Conservation (phyloP, 2,329 filamentous ascomycete species). For the Phoma herbarum region DNA sequence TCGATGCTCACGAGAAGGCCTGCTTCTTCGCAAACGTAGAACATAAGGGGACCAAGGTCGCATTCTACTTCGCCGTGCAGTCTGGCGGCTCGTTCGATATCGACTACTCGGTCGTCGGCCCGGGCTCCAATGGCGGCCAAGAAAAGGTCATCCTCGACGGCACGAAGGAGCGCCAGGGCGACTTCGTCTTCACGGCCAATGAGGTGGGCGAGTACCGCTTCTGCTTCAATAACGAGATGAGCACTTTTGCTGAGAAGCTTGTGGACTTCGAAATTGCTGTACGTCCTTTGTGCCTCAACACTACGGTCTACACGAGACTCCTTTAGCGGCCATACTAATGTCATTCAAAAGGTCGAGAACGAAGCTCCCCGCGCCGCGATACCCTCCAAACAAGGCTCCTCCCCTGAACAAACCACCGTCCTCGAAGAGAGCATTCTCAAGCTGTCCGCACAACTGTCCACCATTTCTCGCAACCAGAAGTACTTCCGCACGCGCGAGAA, state of each 20-base stretch:
- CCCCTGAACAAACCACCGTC: constrained; percentile 85
- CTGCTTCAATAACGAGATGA: constrained; percentile 99
- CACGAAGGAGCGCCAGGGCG: constrained; percentile 90
- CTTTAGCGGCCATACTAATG: not conserved
- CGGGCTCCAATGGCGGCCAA: constrained; percentile 52
- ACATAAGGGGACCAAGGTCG: constrained; percentile 83
- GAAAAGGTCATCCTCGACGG: constrained; percentile 85
- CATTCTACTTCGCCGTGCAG: constrained; percentile 99
- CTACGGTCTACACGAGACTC: no score
- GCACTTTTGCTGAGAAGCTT: constrained; percentile 95
- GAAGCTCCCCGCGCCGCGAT: constrained; percentile 80
- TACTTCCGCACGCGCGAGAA: constrained; percentile 99
- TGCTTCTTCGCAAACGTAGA: constrained; percentile 91
- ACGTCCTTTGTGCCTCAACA: constrained; percentile 51
- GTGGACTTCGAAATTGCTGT: constrained; percentile 98
- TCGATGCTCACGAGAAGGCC: constrained; percentile 88
- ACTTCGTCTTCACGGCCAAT: constrained; percentile 96
- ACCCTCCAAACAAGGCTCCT: constrained; percentile 86
- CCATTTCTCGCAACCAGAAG: constrained; percentile 96
- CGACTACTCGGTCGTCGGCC: constrained; percentile 88
- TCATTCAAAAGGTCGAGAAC: constrained; percentile 77
- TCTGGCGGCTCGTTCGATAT: constrained; percentile 97
- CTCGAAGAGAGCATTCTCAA: constrained; percentile 97
- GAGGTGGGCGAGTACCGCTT: constrained; percentile 90
- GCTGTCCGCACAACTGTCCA: constrained; percentile 89